phyloP scores from a whole-genome alignment of 1,284 basidiomycete species.

The Rhodotorula sp. region DNA sequence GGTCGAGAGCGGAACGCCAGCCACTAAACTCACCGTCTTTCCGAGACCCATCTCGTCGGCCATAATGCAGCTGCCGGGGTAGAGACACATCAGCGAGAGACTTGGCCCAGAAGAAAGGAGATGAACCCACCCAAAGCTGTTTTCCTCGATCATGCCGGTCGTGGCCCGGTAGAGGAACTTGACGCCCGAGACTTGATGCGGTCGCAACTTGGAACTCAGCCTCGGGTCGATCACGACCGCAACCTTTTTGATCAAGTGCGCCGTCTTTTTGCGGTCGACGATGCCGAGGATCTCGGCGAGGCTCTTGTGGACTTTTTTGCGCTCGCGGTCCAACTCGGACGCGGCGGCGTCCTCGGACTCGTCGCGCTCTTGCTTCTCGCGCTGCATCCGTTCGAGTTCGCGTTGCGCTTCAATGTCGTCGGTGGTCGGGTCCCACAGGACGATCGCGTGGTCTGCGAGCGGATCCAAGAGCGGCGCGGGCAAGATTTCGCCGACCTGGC shows the following conservation, averaged over 20 bases:
- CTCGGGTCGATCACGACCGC: constrained; percentile 95
- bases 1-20: too few relatives aligned
- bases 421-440: constrained; percentile 93
- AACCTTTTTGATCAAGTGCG: constrained; percentile 85
- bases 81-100: too few relatives aligned
- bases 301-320: constrained; percentile 69
- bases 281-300: constrained; percentile 76
- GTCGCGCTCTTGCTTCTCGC: constrained; percentile 47
- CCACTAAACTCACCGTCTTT: constrained; percentile 54
- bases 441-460: constrained; percentile 96
- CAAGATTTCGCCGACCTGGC: constrained; percentile 76
- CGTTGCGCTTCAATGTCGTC: constrained; percentile 77
- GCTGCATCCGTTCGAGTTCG: constrained; percentile 23
- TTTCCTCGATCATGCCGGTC: constrained; percentile 86
- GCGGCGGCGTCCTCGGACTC: constrained; percentile 67
- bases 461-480: constrained; percentile 93
- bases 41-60: constrained; percentile 96
- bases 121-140: constrained; percentile 69
- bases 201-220: constrained; percentile 81
- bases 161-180: constrained; percentile 97
- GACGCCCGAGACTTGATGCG: constrained; percentile 97
- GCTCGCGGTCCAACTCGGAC: constrained; percentile 54
- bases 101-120: not conserved
- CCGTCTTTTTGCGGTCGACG: constrained; percentile 58
- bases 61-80: constrained; percentile 72